A percentile compares a stretch with the other conserved stretches of the same genome.
These are phyloP conservation scores for Fragilaria radians DNA, from an alignment of 108 stramenopile species.

Conservation along the genomic window DNA sequence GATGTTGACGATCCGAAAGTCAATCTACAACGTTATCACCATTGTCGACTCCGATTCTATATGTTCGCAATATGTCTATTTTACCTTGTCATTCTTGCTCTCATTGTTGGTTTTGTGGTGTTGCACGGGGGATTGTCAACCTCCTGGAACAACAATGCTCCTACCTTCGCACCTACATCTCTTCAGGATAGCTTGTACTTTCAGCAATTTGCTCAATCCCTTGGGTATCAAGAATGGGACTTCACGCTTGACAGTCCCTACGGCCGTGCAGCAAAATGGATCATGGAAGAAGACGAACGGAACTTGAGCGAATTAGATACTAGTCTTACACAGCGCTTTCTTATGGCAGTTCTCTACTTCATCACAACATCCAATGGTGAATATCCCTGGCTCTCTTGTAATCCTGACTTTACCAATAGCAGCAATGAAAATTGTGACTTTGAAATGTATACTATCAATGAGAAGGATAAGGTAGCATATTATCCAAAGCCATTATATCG, in stretches of 20 bases:
- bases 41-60: constrained; percentile 61
- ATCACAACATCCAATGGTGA: constrained; percentile 24
- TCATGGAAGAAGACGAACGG: constrained; percentile 16
- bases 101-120: not conserved
- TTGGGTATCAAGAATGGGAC: constrained; percentile 16
- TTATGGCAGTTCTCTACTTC: constrained; percentile 6
- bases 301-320: not conserved
- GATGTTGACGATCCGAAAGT: too few relatives aligned
- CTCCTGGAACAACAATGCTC: not conserved
- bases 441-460: constrained; percentile 4
- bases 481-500: constrained; percentile 11
- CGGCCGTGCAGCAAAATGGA: constrained; percentile 24
- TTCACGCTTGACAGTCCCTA: constrained; percentile 8
- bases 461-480: constrained; percentile 4
- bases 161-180: not conserved
- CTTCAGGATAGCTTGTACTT: not conserved
- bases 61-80: not conserved
- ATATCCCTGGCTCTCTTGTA: constrained; percentile 23
- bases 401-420: not conserved
- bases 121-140: not conserved
- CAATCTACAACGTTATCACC: too few relatives aligned
- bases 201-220: constrained; percentile 4
- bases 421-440: constrained; percentile 19
- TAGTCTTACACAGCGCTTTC: not conserved
- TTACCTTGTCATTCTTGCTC: not conserved